Conservation (phyloP, 495 filamentous ascomycete species). For the Cercophora newfieldiana region DNA sequence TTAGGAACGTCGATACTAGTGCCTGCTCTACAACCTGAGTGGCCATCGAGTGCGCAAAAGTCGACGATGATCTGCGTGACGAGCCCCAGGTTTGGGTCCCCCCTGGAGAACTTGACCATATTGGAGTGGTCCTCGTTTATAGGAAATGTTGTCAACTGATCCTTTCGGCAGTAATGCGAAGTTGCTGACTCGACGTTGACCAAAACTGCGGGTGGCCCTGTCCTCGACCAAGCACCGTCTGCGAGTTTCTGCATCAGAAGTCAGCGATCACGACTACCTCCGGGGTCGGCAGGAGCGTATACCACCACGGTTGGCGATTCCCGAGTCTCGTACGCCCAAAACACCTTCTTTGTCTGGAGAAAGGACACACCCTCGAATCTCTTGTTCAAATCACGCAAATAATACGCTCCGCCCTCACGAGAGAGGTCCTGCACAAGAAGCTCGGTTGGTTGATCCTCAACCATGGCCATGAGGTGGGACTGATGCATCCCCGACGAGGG, state of each 20-base stretch:
- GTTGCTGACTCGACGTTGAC: slow-evolving; percentile 14
- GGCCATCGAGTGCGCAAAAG: background rate
- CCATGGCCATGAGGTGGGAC: slow-evolving; percentile 21
- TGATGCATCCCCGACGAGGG: slow-evolving; percentile 31
- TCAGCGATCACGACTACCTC: too few relatives aligned
- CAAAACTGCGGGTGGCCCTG: background rate
- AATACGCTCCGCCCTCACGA: background rate
- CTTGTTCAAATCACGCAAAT: background rate
- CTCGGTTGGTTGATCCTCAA: slow-evolving; percentile 14
- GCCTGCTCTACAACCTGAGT: too few relatives aligned
- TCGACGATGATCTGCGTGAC: background rate
- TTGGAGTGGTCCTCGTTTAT: slow-evolving; percentile 17
- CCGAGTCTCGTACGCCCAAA: slow-evolving; percentile 29
- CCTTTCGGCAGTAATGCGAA: too few relatives aligned
- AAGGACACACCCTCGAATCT: background rate
- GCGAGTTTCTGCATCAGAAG: background rate
- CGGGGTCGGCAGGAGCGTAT: too few relatives aligned
- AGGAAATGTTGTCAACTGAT: slow-evolving; percentile 4
- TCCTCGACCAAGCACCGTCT: background rate
- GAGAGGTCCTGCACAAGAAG: slow-evolving; percentile 16
- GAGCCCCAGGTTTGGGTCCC: background rate
- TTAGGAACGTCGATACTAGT: too few relatives aligned
- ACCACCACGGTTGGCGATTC: background rate
- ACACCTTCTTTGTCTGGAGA: background rate
- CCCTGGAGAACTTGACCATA: slow-evolving; percentile 14